Base-by-base conservation (phyloP, 495 filamentous ascomycete genomes). In the Cladorrhinum samala region DNA sequence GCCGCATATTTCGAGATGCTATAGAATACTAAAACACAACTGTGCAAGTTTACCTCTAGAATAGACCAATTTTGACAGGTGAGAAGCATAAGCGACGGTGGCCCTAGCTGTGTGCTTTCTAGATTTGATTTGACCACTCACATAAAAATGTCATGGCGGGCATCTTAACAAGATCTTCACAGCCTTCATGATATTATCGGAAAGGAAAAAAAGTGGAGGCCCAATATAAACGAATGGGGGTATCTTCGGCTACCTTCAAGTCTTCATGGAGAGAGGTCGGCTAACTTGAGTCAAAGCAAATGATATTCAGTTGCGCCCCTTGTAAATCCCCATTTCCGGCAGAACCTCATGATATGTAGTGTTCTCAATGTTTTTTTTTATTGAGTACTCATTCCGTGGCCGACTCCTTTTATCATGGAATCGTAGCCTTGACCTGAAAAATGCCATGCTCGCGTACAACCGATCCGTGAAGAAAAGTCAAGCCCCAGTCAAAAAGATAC, bases 391-490 rank as follows among this genome's bases (percentile, higher is more conserved):
- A 41, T 41, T 63, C 62, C 63, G 60, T 67, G 58, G 61, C 56
- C 64, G 62, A 67, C 64, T 60, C 61, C 66, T 52, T 60, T 62
- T 66, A 63, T 56, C 48, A 25, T 66, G 59, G 66, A 67, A 63
- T 68, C 64, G 61, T 61, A 61, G 61, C 64, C 66, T 63, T 67
- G 66, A 68, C 66, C 66, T 64, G 59, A 61, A 65, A 65, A 65
- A 66, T 64, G 60, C 63, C 66, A 68, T 68, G 66, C 66, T 65
- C 64, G 66, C 66, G 64, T 68, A 67, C 66, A 68, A 24, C 66
- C 64, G 64, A 63, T 62, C 66, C 63, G 65, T 8, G 63, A 66
- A 66, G 56, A 67, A 53, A 67, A 67, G 63, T 57, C 61, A 67
- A 68, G 64, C 64, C 66, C 64, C 62, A 63, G 58, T 63, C 58